Conservation (phyloP, 805 yeast genomes). For the Danielia reshetovae region DNA sequence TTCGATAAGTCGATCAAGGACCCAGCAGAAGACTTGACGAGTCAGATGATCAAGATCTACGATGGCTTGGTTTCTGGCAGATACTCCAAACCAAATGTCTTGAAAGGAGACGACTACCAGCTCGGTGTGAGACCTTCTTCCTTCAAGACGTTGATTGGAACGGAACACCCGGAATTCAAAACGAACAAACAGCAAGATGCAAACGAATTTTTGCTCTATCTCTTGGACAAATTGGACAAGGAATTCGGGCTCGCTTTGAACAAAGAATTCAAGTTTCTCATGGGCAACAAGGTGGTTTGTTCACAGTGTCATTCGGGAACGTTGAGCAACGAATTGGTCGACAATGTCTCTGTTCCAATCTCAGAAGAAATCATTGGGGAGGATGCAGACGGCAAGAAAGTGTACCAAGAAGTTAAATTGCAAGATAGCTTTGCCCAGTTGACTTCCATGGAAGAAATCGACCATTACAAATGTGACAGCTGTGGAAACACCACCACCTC, state of each 20-base stretch:
- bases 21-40: slow-evolving; percentile 63
- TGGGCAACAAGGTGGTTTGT: slow-evolving; percentile 62
- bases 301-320: slow-evolving; percentile 57
- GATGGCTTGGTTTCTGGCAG: slow-evolving; percentile 77
- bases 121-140: slow-evolving; percentile 72
- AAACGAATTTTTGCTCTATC: slow-evolving; percentile 74
- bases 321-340: slow-evolving; percentile 51
- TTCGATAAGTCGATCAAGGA: slow-evolving; percentile 29
- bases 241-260: slow-evolving; percentile 44
- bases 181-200: slow-evolving; percentile 95
- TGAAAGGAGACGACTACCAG: slow-evolving; percentile 52
- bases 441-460: slow-evolving; percentile 51
- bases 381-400: slow-evolving; percentile 43
- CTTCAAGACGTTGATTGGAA: slow-evolving; percentile 74
- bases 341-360: slow-evolving; percentile 61
- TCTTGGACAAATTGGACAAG: slow-evolving; percentile 59
- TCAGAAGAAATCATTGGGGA: slow-evolving; percentile 33
- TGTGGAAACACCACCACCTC: slow-evolving; percentile 39
- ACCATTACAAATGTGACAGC: slow-evolving; percentile 54
- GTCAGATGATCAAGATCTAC: slow-evolving; percentile 74
- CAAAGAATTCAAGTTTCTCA: slow-evolving; percentile 57
- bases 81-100: slow-evolving; percentile 56
- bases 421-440: slow-evolving; percentile 44
- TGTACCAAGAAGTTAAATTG: slow-evolving; percentile 48
- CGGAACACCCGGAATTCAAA: slow-evolving; percentile 74